A percentile compares a stretch with the other conserved stretches of the same genome.
These are phyloP conservation scores for Sequoia sempervirens DNA, from an alignment of 75 land plant genomes.

Conservation along the genomic window DNA sequence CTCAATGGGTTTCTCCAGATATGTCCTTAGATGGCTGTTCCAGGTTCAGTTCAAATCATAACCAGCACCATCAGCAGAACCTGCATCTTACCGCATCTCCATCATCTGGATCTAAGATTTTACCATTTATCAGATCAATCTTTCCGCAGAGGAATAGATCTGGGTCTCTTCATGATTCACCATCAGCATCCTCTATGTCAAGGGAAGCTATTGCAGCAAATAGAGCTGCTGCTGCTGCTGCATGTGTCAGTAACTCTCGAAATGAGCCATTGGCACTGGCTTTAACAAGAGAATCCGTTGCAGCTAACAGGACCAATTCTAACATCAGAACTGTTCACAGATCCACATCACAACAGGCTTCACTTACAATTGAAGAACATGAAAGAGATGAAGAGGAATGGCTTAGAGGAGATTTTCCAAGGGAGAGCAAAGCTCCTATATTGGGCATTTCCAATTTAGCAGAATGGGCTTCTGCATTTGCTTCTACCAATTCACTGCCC, in stretches of 20 bases:
- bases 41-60: conserved; percentile 13
- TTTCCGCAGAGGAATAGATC: conserved; percentile 10
- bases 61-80: conserved; percentile 1
- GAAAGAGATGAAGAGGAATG: conserved; percentile 41
- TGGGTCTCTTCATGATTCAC: conserved; percentile 5
- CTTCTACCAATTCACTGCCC: conserved; percentile 17
- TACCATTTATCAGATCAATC: conserved; percentile 9
- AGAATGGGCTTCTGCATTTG: conserved; percentile 6
- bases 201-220: conserved; percentile 6
- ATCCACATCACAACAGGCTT: conserved; percentile 14
- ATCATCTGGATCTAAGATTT: conserved; percentile 12
- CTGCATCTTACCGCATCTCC: conserved; percentile 8
- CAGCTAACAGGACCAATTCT: background rate
- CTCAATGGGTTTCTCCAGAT: conserved; percentile 10
- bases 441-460: conserved; percentile 1
- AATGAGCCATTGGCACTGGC: background rate
- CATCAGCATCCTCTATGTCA: background rate
- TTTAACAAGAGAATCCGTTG: conserved; percentile 1
- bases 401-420: conserved; percentile 16
- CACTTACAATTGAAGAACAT: conserved; percentile 31
- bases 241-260: background rate
- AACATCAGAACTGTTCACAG: conserved; percentile 4
- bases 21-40: conserved; percentile 3
- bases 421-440: background rate
- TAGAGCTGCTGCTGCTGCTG: conserved; percentile 3